A percentile compares a stretch with the other conserved stretches of the same genome.
Conservation (phyloP, 2,329 filamentous ascomycete genomes). For the Pseudopyrenochaeta lycopersici region DNA sequence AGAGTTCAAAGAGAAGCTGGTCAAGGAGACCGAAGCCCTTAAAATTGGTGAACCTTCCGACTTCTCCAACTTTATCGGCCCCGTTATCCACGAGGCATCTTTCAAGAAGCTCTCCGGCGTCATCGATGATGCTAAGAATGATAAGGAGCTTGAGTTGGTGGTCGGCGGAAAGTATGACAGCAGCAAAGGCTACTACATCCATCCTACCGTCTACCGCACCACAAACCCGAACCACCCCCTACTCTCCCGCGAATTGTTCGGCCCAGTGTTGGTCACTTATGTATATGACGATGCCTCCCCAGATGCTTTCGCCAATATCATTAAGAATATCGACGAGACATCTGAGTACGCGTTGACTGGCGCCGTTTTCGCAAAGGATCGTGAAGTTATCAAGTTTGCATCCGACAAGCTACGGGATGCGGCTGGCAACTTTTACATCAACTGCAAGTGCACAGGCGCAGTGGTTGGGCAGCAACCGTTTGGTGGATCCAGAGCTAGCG, state of each 20-base stretch:
- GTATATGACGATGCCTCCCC: slow-evolving; percentile 76
- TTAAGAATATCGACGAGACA: slow-evolving; percentile 72
- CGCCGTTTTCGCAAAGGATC: slow-evolving; percentile 76
- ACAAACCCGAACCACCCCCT: slow-evolving; percentile 77
- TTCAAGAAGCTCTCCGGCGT: slow-evolving; percentile 82
- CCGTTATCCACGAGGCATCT: slow-evolving; percentile 82
- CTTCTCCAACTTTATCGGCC: slow-evolving; percentile 83
- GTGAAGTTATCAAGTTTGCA: slow-evolving; percentile 70
- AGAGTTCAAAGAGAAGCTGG: slow-evolving; percentile 72
- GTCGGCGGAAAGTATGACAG: slow-evolving; percentile 80
- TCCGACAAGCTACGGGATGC: slow-evolving; percentile 76
- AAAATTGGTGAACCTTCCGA: slow-evolving; percentile 75
- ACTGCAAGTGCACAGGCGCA: slow-evolving; percentile 74
- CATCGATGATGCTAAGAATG: slow-evolving; percentile 82
- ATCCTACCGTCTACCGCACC: slow-evolving; percentile 83
- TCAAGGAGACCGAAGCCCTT: slow-evolving; percentile 73
- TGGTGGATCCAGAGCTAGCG: slow-evolving; percentile 64
- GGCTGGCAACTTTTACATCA: slow-evolving; percentile 87
- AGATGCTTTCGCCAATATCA: slow-evolving; percentile 67
- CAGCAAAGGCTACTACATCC: slow-evolving; percentile 81
- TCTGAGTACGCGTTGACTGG: slow-evolving; percentile 83
- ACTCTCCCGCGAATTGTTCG: slow-evolving; percentile 82
- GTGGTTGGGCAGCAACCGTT: slow-evolving; percentile 62
- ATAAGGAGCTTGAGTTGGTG: slow-evolving; percentile 75
- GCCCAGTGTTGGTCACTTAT: slow-evolving; percentile 77